These are phyloP conservation scores for Colletotrichum abscissum DNA, from an alignment of 2,329 filamentous ascomycete species.

Conservation along the genomic window DNA sequence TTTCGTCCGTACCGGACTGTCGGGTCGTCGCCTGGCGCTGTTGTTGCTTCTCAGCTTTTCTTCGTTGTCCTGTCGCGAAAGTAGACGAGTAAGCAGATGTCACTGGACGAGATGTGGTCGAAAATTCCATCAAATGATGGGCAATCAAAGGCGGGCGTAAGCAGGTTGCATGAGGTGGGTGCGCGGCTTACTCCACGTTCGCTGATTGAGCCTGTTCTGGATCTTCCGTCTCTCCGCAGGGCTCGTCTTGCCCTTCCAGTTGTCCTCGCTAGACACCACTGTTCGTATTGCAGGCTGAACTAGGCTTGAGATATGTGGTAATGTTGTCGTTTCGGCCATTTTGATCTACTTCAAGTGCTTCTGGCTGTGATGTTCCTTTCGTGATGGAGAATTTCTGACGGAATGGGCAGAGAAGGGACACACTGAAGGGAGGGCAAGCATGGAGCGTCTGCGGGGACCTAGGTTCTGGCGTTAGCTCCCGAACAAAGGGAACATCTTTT, in stretches of 20 bases:
- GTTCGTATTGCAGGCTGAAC: neutral
- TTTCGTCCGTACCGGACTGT: neutral
- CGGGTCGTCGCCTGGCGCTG: conserved; percentile 1
- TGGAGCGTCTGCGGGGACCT: neutral
- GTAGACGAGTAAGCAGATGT: neutral
- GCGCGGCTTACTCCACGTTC: conserved; percentile 31
- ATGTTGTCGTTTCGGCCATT: neutral
- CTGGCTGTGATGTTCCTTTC: neutral
- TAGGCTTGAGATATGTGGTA: neutral
- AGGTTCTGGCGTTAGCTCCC: neutral
- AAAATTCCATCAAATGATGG: neutral
- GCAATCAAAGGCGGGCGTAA: conserved; percentile 7
- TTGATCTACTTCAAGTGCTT: neutral
- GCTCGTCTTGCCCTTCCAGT: conserved; percentile 48
- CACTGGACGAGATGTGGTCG: neutral
- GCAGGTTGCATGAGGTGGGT: conserved; percentile 18
- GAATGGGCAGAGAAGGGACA: neutral
- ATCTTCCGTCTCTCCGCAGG: conserved; percentile 36
- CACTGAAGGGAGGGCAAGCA: neutral
- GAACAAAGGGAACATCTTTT: neutral
- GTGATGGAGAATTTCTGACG: neutral
- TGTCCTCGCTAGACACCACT: conserved; percentile 37
- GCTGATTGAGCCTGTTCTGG: conserved; percentile 34
- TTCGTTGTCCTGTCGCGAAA: conserved; percentile 12
- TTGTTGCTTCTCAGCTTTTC: conserved; percentile 10